A percentile compares a stretch with the other conserved stretches of the same genome.
These are phyloP conservation scores for Dryadomyces quercus-mongolicae DNA, from an alignment of 2,329 filamentous ascomycete species.

Conservation along the genomic window DNA sequence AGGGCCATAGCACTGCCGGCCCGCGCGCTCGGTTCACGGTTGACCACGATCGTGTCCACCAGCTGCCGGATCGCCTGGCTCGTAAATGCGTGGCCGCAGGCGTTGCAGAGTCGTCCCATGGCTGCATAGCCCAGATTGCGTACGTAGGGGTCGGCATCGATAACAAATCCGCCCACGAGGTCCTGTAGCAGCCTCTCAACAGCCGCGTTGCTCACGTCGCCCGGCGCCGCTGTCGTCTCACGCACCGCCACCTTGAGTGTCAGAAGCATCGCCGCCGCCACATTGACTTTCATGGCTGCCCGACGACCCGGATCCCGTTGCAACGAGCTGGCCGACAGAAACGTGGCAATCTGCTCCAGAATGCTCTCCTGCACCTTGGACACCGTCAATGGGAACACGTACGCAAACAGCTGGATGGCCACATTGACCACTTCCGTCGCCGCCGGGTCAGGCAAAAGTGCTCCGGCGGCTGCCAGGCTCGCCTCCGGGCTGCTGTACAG, in stretches of 20 bases:
- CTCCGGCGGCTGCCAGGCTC: constrained; percentile 10
- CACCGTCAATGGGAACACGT: constrained; percentile 78
- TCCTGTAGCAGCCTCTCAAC: constrained; percentile 81
- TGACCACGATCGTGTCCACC: constrained; percentile 86
- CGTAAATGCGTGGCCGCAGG: constrained; percentile 79
- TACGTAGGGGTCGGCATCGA: constrained; percentile 75
- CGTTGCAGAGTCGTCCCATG: constrained; percentile 71
- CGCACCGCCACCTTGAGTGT: constrained; percentile 75
- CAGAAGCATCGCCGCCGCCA: constrained; percentile 68
- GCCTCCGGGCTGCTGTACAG: constrained; percentile 54
- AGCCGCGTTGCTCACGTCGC: constrained; percentile 59
- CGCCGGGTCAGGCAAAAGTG: constrained; percentile 57
- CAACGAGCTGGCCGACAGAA: constrained; percentile 66
- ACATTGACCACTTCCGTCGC: constrained; percentile 90
- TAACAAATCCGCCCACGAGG: constrained; percentile 56
- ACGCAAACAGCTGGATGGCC: constrained; percentile 85
- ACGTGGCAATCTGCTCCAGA: constrained; percentile 83
- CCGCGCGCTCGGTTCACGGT: constrained; percentile 83
- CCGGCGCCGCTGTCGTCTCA: constrained; percentile 61
- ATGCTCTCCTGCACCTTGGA: constrained; percentile 93
- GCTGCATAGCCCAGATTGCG: constrained; percentile 77
- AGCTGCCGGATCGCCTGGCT: constrained; percentile 76
- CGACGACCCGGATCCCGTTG: constrained; percentile 80
- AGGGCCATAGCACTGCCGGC: constrained; percentile 91
- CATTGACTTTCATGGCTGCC: constrained; percentile 82